Base-by-base conservation (phyloP, 805 yeast genomes). In the Candida ovalis region DNA sequence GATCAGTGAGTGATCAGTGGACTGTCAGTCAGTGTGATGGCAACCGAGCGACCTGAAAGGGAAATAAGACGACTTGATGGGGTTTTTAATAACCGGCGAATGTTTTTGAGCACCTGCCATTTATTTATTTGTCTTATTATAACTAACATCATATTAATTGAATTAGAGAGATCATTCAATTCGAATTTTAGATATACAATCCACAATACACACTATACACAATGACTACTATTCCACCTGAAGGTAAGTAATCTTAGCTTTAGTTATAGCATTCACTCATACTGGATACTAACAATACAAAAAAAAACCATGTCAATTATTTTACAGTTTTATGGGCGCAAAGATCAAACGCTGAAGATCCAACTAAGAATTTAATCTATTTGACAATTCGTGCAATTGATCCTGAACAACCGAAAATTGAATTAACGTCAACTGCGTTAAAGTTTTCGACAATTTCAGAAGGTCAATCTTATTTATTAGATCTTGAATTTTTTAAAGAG, bases 281-380 rank as follows among this genome's bases (percentile, higher is more conserved):
- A 5, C 13, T 30, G 17, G 12, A 30, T 30, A 10, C 12, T 15
- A 30, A 10, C 13, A 15, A 30, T 30, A 7, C 15, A 7, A 10
- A 7, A 30, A 17, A 17, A 5, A 17, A 17, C 12, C 21, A 35
- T 17, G 12, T 4, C 4, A 35, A 17, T n/a, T 17, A 35, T 19
- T 21, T 13, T 42, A 71, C 69, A 73, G 92, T 88, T 37, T 74
- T 82, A 64, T 92, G 99, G 99, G 98, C 99, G 12, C 99, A 92
- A 75, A 88, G 99, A 70, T 89, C 97, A 47, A 82, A 76, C 62
- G 84, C 75, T n/a, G 68, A 75, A 3, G 95, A 84, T 35, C 77
- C 79, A 10, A 73, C 78, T 27, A 91, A 88, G 69, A 92, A 92
- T 68, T 62, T 89, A 33, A 58, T 94, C 19, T 86, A 76, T 66